Base-by-base conservation (phyloP, 768 basidiomycete species). In the Mycena floridula region DNA sequence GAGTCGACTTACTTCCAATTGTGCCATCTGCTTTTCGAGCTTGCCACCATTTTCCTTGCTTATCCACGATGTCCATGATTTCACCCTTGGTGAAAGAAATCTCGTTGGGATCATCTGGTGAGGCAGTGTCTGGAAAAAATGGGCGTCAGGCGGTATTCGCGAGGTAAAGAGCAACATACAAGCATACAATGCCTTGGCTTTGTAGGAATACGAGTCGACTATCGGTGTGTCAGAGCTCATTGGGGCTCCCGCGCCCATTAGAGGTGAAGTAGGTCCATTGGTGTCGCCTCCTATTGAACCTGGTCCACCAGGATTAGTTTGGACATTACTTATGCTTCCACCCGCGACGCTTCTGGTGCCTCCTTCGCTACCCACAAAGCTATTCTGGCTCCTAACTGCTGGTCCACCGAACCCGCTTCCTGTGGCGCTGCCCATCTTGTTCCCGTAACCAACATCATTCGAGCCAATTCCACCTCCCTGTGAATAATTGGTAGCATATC, bases 21-120 rank as follows among this genome's bases (percentile, higher is more conserved):
- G 69, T 59, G 42, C 88, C 90, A 59, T 93, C 90, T 15, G 72
- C 54, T 64, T 86, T 92, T 57, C 67, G 81, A 26, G 89, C 86
- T 57, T 89, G 89, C 90, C 90, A 93, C 90, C 90, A 91, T 59
- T 91, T 89, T 40, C 89, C 89, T 55, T 89, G 81, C 65, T 90
- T 92, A 66, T 98, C 94, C 46, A 93, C 62, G 44, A 98, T 86
- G 50, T 96, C 92, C 50, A 98, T 77, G 30, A 91, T 71, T 57
- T 97, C 95, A 43, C 92, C 91, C 62, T 97, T 97, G 42, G 68
- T 57, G 64, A 99, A 97, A 39, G 89, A 89, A 30, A 99, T 86
- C 66, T 99, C 96, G 58, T 89, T 96, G 11, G 94, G 89, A 62
- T 99, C 96, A 46, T 97, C 94, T 23, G 87, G 70, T 2, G 88